A percentile compares a stretch with the other conserved stretches of the same genome.
phyloP scores from a whole-genome alignment of 108 stramenopile species.

The Parietichytrium sp. region DNA sequence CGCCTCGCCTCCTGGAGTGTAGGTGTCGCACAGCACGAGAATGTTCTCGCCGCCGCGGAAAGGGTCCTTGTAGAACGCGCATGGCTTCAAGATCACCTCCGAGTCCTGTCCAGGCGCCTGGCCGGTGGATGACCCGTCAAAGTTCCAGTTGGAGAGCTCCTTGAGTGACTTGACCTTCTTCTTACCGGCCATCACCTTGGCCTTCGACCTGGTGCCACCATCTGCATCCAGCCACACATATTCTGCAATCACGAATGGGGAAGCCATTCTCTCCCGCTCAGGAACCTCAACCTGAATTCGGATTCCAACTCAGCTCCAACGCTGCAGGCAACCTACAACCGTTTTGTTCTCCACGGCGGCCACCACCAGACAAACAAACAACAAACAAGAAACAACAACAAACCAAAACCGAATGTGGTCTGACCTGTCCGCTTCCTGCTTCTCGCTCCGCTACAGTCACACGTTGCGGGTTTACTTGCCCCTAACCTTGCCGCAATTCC shows the following conservation, averaged over 20 bases:
- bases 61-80: slow-evolving; percentile 84
- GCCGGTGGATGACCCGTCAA: slow-evolving; percentile 87
- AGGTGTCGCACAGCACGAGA: slow-evolving; percentile 92
- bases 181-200: background rate
- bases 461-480: too few species aligned
- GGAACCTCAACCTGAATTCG: too few species aligned
- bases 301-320: too few species aligned
- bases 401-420: too few species aligned
- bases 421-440: too few species aligned
- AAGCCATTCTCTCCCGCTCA: too few species aligned
- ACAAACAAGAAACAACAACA: too few species aligned
- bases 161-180: slow-evolving; percentile 3
- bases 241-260: slow-evolving; percentile 18
- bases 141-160: slow-evolving; percentile 87
- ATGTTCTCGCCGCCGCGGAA: slow-evolving; percentile 87
- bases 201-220: background rate
- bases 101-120: slow-evolving; percentile 90
- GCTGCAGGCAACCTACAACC: too few species aligned
- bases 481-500: too few species aligned
- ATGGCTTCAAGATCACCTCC: slow-evolving; percentile 69
- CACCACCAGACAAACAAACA: too few species aligned
- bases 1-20: slow-evolving; percentile 82
- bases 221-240: slow-evolving; percentile 30
- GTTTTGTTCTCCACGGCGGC: too few species aligned
- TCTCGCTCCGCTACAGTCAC: too few species aligned